Conservation (phyloP, 345 rosid species). For the Raphanus sativus region DNA sequence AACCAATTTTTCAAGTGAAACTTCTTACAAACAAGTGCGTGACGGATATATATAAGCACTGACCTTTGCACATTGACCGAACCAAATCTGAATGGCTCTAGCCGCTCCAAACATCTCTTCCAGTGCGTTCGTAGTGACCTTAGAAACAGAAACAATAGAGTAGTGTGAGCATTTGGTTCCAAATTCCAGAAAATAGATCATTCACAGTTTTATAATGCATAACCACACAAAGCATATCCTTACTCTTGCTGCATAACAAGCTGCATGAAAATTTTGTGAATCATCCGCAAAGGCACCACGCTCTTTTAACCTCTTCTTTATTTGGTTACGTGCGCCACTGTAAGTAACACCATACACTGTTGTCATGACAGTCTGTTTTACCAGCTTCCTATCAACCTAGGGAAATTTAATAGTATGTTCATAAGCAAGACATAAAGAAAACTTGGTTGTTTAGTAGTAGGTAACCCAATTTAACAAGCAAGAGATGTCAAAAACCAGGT, state of each 20-base stretch:
- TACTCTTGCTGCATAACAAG: constrained; percentile 94
- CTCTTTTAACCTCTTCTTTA: constrained; percentile 83
- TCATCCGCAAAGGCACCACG: constrained; percentile 69
- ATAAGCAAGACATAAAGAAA: constrained; percentile 9
- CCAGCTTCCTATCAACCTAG: constrained; percentile 93
- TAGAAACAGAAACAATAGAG: constrained; percentile 40
- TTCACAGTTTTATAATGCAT: neutral
- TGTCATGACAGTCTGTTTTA: constrained; percentile 99
- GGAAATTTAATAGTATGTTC: constrained; percentile 27
- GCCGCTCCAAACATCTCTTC: constrained; percentile 99
- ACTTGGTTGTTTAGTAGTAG: neutral
- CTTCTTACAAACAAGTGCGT: neutral
- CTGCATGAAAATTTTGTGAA: constrained; percentile 49
- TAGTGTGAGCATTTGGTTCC: constrained; percentile 11
- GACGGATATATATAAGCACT: neutral
- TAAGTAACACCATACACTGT: constrained; percentile 97
- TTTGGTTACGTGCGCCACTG: constrained; percentile 93
- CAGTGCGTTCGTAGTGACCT: constrained; percentile 78
- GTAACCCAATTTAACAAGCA: constrained; percentile 20
- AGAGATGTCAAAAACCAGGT: constrained; percentile 60
- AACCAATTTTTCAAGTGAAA: constrained; percentile 15
- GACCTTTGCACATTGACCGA: constrained; percentile 98
- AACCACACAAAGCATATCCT: constrained; percentile 35
- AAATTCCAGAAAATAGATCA: neutral
- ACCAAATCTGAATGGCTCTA: constrained; percentile 87